Evolutionary conservation across 352 stramenopile genomes (phyloP).

Genomic region (Phytophthora constricta): DNA sequence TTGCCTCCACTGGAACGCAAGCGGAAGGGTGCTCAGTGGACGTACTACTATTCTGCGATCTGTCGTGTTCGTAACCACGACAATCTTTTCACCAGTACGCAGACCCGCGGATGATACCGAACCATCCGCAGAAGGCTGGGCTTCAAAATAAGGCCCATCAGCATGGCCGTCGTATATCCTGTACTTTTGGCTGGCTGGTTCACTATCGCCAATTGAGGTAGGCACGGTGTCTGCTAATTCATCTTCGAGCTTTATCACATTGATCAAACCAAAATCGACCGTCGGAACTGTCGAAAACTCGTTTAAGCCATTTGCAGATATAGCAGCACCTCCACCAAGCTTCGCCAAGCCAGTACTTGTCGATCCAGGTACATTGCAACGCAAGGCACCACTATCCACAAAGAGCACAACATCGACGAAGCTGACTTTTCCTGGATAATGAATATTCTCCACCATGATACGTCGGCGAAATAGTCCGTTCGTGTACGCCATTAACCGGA

Average conservation of each 20-base stretch:
- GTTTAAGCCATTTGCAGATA: constrained; percentile 1
- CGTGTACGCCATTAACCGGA: constrained; percentile 69
- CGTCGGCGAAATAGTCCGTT: constrained; percentile 82
- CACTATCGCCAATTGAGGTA: constrained; percentile 35
- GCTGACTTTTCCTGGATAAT: constrained; percentile 83
- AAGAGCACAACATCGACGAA: constrained; percentile 84
- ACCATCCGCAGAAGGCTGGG: constrained; percentile 6
- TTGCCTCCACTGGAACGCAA: constrained; percentile 64
- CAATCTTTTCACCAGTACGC: constrained; percentile 22
- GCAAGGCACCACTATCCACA: constrained; percentile 74
- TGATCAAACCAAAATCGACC: constrained; percentile 68
- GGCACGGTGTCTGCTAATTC: constrained; percentile 51
- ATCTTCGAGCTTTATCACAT: constrained; percentile 78
- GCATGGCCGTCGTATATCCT: constrained; percentile 59
- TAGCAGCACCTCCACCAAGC: not conserved
- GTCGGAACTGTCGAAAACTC: constrained; percentile 19
- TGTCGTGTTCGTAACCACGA: constrained; percentile 72
- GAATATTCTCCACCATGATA: constrained; percentile 85
- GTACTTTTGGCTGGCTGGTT: constrained; percentile 56
- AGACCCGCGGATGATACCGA: not conserved
- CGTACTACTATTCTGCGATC: constrained; percentile 59
- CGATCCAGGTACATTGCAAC: constrained; percentile 40
- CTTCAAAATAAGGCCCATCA: constrained; percentile 29
- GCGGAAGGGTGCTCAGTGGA: constrained; percentile 73
- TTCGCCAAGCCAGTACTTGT: not conserved